Evolutionary conservation across 306 rosid species (phyloP).

Genomic region (Sicyos baderoa): DNA sequence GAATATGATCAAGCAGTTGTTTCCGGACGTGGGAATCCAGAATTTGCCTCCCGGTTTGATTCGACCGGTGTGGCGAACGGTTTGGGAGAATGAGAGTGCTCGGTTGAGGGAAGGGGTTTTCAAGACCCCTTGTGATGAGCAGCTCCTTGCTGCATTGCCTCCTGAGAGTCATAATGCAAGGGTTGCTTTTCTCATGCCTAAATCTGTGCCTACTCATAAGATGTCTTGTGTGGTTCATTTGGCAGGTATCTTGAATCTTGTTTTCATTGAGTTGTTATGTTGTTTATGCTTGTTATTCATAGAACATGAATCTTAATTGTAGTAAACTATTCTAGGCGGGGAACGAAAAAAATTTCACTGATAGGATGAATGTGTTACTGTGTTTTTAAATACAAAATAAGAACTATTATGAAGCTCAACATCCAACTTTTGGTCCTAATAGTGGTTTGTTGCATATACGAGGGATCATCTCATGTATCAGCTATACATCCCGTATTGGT

Average conservation of each 20-base stretch:
- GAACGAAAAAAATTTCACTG: too few species aligned
- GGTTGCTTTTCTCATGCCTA: slow-evolving; percentile 81
- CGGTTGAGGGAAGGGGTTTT: slow-evolving; percentile 76
- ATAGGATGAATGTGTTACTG: too few species aligned
- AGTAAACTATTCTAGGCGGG: neutral
- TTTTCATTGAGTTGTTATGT: neutral
- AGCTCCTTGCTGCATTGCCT: slow-evolving; percentile 70
- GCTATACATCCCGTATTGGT: too few species aligned
- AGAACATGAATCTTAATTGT: neutral
- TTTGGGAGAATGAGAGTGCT: slow-evolving; percentile 74
- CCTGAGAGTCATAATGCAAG: slow-evolving; percentile 84
- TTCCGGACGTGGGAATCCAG: slow-evolving; percentile 55
- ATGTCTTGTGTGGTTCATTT: slow-evolving; percentile 94
- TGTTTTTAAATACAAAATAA: too few species aligned
- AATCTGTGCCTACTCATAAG: slow-evolving; percentile 46
- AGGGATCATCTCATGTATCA: too few species aligned
- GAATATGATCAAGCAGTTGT: slow-evolving; percentile 60
- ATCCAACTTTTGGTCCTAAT: too few species aligned
- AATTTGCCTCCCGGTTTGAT: slow-evolving; percentile 65
- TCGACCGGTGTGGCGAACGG: slow-evolving; percentile 66
- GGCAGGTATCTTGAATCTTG: slow-evolving; percentile 50
- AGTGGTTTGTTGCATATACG: too few species aligned
- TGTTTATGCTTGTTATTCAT: neutral
- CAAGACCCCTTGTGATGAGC: slow-evolving; percentile 80
- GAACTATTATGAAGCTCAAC: too few species aligned